Evolutionary conservation across 352 stramenopile genomes (phyloP).

Genomic region (Plasmopara viticola): DNA sequence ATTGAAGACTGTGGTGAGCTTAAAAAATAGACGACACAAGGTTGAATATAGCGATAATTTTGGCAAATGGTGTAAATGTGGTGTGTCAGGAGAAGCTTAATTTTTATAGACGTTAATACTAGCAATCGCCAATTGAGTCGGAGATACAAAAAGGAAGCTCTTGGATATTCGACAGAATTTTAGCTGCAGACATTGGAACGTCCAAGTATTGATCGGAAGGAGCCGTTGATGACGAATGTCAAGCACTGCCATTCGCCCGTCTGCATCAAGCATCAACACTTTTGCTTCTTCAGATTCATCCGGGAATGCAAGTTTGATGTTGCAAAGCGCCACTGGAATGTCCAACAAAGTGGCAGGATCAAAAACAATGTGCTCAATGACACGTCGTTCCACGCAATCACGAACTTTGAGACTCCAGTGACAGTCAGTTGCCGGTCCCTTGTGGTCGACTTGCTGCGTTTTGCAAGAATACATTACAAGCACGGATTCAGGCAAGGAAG

Average conservation of each 20-base stretch:
- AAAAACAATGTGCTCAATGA: slow-evolving; percentile 26
- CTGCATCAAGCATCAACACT: slow-evolving; percentile 19
- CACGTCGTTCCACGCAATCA: slow-evolving; percentile 25
- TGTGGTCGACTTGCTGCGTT: background rate
- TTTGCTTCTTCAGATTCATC: slow-evolving; percentile 5
- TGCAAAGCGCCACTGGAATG: slow-evolving; percentile 2
- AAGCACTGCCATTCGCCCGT: slow-evolving; percentile 21
- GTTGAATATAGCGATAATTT: slow-evolving; percentile 1
- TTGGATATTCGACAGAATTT: slow-evolving; percentile 2
- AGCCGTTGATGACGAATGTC: slow-evolving; percentile 14
- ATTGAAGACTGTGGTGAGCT: slow-evolving; percentile 97
- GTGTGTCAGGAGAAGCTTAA: background rate
- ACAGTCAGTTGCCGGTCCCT: slow-evolving; percentile 2
- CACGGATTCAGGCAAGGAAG: slow-evolving; percentile 2
- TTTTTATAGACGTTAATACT: slow-evolving; percentile 10
- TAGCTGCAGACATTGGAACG: slow-evolving; percentile 8
- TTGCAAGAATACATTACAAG: slow-evolving; percentile 18
- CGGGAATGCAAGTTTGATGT: slow-evolving; percentile 1
- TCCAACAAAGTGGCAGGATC: slow-evolving; percentile 1
- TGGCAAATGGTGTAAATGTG: background rate
- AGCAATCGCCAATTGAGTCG: slow-evolving; percentile 12
- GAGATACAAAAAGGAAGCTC: slow-evolving; percentile 9
- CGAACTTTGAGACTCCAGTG: slow-evolving; percentile 31
- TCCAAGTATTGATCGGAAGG: slow-evolving; percentile 14
- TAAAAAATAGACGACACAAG: slow-evolving; percentile 27